Conservation (phyloP, 2,329 filamentous ascomycete species). For the Scopulariopsis brevicaulis region DNA sequence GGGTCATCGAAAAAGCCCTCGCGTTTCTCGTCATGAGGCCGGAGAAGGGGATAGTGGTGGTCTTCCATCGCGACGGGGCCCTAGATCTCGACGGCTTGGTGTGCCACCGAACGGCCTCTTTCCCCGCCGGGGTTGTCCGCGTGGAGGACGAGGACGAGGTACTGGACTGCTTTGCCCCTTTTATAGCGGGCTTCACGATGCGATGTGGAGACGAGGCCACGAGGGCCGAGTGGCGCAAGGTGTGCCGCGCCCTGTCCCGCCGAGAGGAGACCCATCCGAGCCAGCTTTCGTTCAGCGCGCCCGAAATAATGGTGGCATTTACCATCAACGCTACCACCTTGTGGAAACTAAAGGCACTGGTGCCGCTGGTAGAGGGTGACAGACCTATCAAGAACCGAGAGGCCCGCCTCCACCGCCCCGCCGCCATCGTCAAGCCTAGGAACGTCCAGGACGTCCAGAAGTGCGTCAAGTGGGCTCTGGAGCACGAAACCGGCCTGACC, state of each 20-base stretch:
- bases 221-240: conserved; percentile 30
- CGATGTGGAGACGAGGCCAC: conserved; percentile 17
- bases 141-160: conserved; percentile 30
- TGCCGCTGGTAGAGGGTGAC: conserved; percentile 20
- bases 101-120: conserved; percentile 31
- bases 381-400: conserved; percentile 37
- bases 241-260: conserved; percentile 36
- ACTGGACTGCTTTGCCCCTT: conserved; percentile 39
- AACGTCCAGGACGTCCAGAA: conserved; percentile 35
- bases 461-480: conserved; percentile 44
- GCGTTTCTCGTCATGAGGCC: conserved; percentile 28
- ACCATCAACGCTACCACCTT: conserved; percentile 24
- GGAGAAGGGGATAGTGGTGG: conserved; percentile 30
- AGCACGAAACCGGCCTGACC: conserved; percentile 30
- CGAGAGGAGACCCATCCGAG: conserved; percentile 20
- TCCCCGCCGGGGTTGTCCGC: conserved; percentile 28
- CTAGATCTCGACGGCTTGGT: conserved; percentile 35
- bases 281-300: conserved; percentile 34
- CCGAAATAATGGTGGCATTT: conserved; percentile 39
- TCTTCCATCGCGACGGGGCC: conserved; percentile 40
- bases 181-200: conserved; percentile 34
- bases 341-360: conserved; percentile 24
- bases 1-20: conserved; percentile 32
- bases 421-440: conserved; percentile 32
- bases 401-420: conserved; percentile 30